Evolutionary conservation across 2,329 filamentous ascomycete species (phyloP).

Genomic region (Fusarium tanahbumbuense): DNA sequence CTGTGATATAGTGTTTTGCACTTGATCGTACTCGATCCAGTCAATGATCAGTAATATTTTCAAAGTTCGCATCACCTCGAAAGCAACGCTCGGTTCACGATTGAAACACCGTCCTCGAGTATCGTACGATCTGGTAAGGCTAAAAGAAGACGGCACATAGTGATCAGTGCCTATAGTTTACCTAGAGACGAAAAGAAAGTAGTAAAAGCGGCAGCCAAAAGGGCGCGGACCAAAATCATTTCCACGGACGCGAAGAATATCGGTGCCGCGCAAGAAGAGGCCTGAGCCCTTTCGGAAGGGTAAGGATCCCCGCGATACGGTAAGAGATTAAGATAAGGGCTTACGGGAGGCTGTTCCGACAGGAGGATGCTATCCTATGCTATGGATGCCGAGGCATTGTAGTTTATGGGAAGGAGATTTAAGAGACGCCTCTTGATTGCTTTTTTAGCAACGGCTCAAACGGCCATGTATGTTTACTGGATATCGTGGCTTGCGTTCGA

Average conservation of each 20-base stretch:
- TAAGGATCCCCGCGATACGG: constrained; percentile 12
- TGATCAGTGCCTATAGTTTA: constrained; percentile 16
- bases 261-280: constrained; percentile 12
- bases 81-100: background rate
- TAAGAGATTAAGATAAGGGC: constrained; percentile 10
- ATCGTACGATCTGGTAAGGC: constrained; percentile 4
- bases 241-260: constrained; percentile 1
- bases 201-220: constrained; percentile 14
- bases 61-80: background rate
- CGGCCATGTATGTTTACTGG: background rate
- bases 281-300: constrained; percentile 3
- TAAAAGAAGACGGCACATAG: constrained; percentile 4
- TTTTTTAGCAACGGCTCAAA: constrained; percentile 1
- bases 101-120: background rate
- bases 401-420: background rate
- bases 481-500: constrained; percentile 24
- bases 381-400: background rate
- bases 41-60: background rate
- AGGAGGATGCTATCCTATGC: background rate
- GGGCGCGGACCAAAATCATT: background rate
- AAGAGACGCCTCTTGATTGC: constrained; percentile 1
- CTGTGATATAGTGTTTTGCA: background rate
- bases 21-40: background rate
- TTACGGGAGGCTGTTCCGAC: constrained; percentile 19
- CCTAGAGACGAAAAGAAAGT: constrained; percentile 4